Evolutionary conservation across 2,329 filamentous ascomycete genomes (phyloP), one percentile per base, ranked within the genome.

Genomic region (Aspergillus brunneoviolaceus): DNA sequence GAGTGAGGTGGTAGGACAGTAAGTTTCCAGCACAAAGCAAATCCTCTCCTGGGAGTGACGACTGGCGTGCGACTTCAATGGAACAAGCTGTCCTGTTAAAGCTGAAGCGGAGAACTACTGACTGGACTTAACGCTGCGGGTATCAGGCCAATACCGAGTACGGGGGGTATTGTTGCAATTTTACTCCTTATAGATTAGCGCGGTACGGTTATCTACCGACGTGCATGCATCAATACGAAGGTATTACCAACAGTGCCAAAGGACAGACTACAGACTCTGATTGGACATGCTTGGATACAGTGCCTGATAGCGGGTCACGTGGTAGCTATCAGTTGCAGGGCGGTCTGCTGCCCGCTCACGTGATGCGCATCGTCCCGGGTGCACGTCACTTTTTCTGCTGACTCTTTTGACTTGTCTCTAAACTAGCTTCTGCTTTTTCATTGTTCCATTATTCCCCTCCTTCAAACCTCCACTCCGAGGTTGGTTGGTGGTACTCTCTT

Each of bases 341-440:
- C 33, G 16, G 39, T 19, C 39, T n/a, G 39, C 21, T 49, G 49
- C 16, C 5, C 19, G 45, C 39, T 52, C 67, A 72, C 62, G 67
- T 71, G 69, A 67, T 39, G 6, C 14, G 14, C 64, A 57, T 64
- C 60, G 55, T 60, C 63, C 61, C 58, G 58, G 55, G 55, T 63
- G 59, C 64, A 69, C 69, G 70, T 73, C 72, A 74, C 70, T 72
- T 74, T 74, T 72, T 64, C 57, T 62, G 58, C 48, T 48, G 48
- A 33, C 60, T 65, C 51, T 29, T 35, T 35, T 35, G 11, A 6
- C 33, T 35, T 35, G 33, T 29, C 27, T 29, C 27, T 29, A 29
- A 29, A 29, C 27, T 16, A 49, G 14, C 51, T 52, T 35, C 11
- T 21, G 12, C 27, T 11, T 9, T 25, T 48, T 55, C 25, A 55